phyloP scores from a whole-genome alignment of 805 yeast genomes.

The Kodamaea leandrae region DNA sequence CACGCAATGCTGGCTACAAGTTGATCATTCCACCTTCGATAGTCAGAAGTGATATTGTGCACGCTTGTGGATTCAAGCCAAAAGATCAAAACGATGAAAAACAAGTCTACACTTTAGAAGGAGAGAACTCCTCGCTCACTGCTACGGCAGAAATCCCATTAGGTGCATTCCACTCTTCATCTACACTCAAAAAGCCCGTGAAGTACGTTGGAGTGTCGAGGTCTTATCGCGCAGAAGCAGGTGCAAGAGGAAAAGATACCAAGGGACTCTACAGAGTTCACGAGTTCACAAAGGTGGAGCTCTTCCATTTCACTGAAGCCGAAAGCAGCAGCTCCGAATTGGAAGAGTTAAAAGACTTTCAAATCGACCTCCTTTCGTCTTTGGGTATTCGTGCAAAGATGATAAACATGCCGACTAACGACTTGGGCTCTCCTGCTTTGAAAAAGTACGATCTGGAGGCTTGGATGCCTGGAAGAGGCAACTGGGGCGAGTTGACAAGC shows the following conservation, averaged over 20 bases:
- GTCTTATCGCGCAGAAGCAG: slow-evolving; percentile 94
- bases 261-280: slow-evolving; percentile 92
- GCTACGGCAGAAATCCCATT: slow-evolving; percentile 97
- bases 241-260: slow-evolving; percentile 91
- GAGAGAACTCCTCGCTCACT: slow-evolving; percentile 61
- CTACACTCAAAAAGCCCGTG: slow-evolving; percentile 49
- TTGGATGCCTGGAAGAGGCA: slow-evolving; percentile 96
- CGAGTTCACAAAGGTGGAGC: slow-evolving; percentile 92
- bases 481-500: slow-evolving; percentile 91
- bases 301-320: slow-evolving; percentile 68
- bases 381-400: slow-evolving; percentile 81
- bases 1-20: slow-evolving; percentile 63
- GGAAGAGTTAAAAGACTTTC: slow-evolving; percentile 61
- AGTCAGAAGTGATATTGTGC: slow-evolving; percentile 70
- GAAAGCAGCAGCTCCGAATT: slow-evolving; percentile 50
- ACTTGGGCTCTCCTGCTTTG: slow-evolving; percentile 90
- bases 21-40: slow-evolving; percentile 83
- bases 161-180: slow-evolving; percentile 71
- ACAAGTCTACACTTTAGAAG: slow-evolving; percentile 70
- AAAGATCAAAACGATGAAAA: slow-evolving; percentile 83
- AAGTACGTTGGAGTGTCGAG: slow-evolving; percentile 79
- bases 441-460: slow-evolving; percentile 93
- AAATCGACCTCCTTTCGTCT: slow-evolving; percentile 57
- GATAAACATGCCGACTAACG: slow-evolving; percentile 84
- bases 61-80: slow-evolving; percentile 94